Conservation (phyloP, 805 yeast genomes). For the Wilhelminamyces savonicus region DNA sequence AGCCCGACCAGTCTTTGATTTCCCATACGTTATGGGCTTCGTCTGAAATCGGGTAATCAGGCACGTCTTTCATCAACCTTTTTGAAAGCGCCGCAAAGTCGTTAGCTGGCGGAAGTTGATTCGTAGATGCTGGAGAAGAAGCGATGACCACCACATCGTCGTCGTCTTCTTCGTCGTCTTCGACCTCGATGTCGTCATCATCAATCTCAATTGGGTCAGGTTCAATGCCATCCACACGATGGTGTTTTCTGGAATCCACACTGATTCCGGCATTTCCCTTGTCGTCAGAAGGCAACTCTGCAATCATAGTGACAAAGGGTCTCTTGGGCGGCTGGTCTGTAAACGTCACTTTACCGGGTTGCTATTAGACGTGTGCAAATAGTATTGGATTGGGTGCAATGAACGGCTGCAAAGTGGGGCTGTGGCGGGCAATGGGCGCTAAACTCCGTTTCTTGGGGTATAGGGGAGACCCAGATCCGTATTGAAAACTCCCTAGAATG, state of each 20-base stretch:
- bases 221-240: constrained; percentile 6
- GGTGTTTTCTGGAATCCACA: constrained; percentile 6
- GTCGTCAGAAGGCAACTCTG: too few species aligned
- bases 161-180: not conserved
- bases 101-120: constrained; percentile 19
- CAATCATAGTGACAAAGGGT: too few species aligned
- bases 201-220: constrained; percentile 10
- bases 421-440: too few species aligned
- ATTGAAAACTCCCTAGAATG: too few species aligned
- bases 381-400: constrained; percentile 1
- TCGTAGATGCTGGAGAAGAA: not conserved
- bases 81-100: constrained; percentile 22
- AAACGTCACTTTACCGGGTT: not conserved
- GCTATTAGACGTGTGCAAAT: constrained; percentile 2
- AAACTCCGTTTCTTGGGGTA: too few species aligned
- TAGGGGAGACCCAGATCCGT: too few species aligned
- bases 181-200: constrained; percentile 7
- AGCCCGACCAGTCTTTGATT: constrained; percentile 41
- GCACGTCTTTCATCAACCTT: constrained; percentile 30
- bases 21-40: constrained; percentile 42
- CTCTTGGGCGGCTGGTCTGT: constrained; percentile 1
- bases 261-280: too few species aligned
- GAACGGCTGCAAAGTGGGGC: too few species aligned
- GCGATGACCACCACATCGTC: not conserved
- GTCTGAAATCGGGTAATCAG: constrained; percentile 33